Percentiles rank a stretch among this genome's conserved stretches.
Conservation (phyloP, 2,329 filamentous ascomycete species). For the Ophiostoma sp. region DNA sequence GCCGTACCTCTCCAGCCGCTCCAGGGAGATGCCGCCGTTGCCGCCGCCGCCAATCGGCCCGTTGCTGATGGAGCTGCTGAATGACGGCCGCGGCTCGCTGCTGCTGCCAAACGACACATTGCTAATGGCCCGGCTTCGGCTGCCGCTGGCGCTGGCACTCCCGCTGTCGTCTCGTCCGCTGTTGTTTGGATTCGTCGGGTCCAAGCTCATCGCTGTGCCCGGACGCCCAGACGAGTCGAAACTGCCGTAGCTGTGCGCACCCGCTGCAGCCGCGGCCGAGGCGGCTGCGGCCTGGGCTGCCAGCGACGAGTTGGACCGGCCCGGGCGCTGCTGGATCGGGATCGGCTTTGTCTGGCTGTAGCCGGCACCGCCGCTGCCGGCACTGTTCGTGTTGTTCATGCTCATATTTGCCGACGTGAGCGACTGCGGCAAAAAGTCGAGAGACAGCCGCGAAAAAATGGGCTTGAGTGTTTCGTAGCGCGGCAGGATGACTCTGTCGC, state of each 20-base stretch:
- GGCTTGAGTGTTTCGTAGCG: slow-evolving; percentile 83
- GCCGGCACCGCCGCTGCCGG: slow-evolving; percentile 31
- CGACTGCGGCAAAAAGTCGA: slow-evolving; percentile 65
- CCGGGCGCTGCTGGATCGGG: slow-evolving; percentile 40
- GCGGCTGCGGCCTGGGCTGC: slow-evolving; percentile 8
- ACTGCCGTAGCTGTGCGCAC: slow-evolving; percentile 23
- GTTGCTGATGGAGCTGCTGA: slow-evolving; percentile 32
- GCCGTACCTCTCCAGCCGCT: slow-evolving; percentile 26
- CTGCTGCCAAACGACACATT: slow-evolving; percentile 68
- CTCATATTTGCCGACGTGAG: slow-evolving; percentile 36
- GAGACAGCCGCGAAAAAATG: slow-evolving; percentile 81
- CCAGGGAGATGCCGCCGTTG: slow-evolving; percentile 17
- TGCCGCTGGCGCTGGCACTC: slow-evolving; percentile 43
- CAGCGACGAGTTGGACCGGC: slow-evolving; percentile 26
- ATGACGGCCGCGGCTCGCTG: slow-evolving; percentile 41
- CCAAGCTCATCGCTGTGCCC: slow-evolving; percentile 57
- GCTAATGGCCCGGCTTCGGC: slow-evolving; percentile 73
- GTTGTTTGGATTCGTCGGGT: background rate
- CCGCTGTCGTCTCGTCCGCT: slow-evolving; percentile 44
- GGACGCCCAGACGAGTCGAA: slow-evolving; percentile 45
- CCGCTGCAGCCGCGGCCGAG: background rate
- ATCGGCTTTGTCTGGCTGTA: slow-evolving; percentile 42
- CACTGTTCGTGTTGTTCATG: slow-evolving; percentile 1
- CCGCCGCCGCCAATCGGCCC: slow-evolving; percentile 22
- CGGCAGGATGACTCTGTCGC: slow-evolving; percentile 81